These are phyloP conservation scores for Gossypium trilobum DNA, from an alignment of 441 rosid species.

Conservation along the genomic window DNA sequence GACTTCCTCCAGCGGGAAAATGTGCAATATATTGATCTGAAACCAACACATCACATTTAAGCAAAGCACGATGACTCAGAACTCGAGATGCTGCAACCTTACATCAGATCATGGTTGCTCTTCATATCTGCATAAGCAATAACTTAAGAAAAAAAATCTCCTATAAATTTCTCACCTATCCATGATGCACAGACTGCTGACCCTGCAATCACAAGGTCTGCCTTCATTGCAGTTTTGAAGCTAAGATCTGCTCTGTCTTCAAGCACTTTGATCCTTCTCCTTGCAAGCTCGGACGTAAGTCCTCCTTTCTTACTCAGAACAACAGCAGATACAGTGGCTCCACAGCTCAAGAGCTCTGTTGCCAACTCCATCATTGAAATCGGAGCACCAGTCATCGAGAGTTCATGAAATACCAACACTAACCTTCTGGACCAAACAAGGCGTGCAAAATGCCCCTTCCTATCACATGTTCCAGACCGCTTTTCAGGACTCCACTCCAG, in stretches of 20 bases:
- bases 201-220: constrained; percentile 91
- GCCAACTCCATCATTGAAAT: constrained; percentile 95
- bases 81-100: not conserved
- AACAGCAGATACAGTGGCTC: constrained; percentile 89
- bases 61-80: not conserved
- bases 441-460: constrained; percentile 78
- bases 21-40: constrained; percentile 79
- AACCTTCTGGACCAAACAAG: constrained; percentile 97
- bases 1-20: constrained; percentile 91
- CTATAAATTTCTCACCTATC: constrained; percentile 54
- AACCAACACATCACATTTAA: constrained; percentile 15
- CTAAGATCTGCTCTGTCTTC: constrained; percentile 85
- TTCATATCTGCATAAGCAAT: not conserved
- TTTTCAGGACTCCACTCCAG: constrained; percentile 87
- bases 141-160: constrained; percentile 11
- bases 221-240: constrained; percentile 91
- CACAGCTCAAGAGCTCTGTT: constrained; percentile 92
- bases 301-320: constrained; percentile 93
- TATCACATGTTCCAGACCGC: constrained; percentile 87
- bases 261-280: constrained; percentile 82
- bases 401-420: constrained; percentile 79
- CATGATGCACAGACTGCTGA: constrained; percentile 95
- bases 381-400: constrained; percentile 97
- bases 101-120: not conserved
- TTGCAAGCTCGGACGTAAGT: constrained; percentile 63